These are phyloP conservation scores for Condylostoma magnum DNA, from an alignment of 169 alveolate genomes.

Conservation along the genomic window DNA sequence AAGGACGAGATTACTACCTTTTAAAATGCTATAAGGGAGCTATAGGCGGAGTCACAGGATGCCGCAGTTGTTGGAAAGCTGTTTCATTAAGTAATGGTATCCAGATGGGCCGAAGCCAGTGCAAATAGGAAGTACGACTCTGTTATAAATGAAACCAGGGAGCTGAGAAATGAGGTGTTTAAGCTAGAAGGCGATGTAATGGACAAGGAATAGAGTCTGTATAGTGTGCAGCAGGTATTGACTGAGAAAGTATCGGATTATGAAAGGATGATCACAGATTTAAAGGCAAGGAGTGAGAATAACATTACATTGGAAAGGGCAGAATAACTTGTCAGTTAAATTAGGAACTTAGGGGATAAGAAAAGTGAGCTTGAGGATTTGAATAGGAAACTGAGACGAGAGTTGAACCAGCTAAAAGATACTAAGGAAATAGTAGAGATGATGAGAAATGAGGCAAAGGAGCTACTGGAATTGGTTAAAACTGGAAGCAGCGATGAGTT, in stretches of 20 bases:
- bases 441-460: constrained; percentile 36
- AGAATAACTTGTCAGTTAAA: constrained; percentile 28
- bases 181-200: constrained; percentile 22
- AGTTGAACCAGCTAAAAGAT: background rate
- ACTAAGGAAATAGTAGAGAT: constrained; percentile 43
- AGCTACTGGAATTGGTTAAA: constrained; percentile 29
- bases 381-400: constrained; percentile 40
- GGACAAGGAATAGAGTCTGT: constrained; percentile 30
- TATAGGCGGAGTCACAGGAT: constrained; percentile 39
- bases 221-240: constrained; percentile 33
- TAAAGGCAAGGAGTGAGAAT: constrained; percentile 24
- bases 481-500: constrained; percentile 39
- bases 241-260: constrained; percentile 30
- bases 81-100: constrained; percentile 50
- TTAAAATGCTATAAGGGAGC: constrained; percentile 42
- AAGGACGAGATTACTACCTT: constrained; percentile 55
- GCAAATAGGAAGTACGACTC: constrained; percentile 43
- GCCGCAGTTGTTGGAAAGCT: constrained; percentile 46
- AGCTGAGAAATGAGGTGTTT: constrained; percentile 35
- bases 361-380: constrained; percentile 48
- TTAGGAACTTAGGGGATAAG: constrained; percentile 37
- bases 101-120: constrained; percentile 67
- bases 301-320: constrained; percentile 50
- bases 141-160: constrained; percentile 40
- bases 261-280: constrained; percentile 33